Base-by-base conservation (phyloP, 129 eudicot genomes). In the Centaurea solstitialis region DNA sequence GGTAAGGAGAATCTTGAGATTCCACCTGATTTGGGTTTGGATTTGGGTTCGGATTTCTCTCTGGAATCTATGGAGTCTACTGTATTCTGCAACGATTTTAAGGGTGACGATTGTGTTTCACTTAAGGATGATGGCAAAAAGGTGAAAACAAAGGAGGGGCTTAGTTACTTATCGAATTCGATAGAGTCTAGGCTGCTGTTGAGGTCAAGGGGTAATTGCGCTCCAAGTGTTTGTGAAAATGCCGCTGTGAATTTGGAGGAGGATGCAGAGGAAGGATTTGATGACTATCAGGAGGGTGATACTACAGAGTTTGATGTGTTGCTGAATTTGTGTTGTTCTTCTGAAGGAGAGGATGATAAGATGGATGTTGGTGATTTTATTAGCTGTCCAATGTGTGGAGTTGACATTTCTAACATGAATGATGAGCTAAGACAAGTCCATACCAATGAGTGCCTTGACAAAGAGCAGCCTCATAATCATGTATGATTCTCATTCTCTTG, bases 371-470 rank as follows among this genome's bases (percentile, higher is more conserved):
- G 67, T 73, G 87, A 62, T 77, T 21, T 38, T 12, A 73, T 92
- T 70, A 77, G 73, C 23, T 96, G 99, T 73, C 99, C 99, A 0
- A 39, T 96, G 39, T 96, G 99, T 78, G 92, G 90, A 67, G 22
- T 72, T 39, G 98, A 93, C 76, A 88, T 96, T 53, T 88, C 98
- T 33, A 81, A 70, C 41, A 33, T 91, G 97, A 83, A 81, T 67
- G 93, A 89, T 72, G 92, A 89, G 13, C 9, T 78, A 23, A 85
- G 87, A 72, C 93, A 88, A 78, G 72, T 82, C 70, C 99, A 96
- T 81, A 93, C 97, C 2, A 96, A 96, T 74, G 93, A 87, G 35
- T 96, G 98, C 78, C 93, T 96, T 75, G 99, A 96, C 47, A 73
- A 86, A 80, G 83, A 83, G 75, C 83, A 84, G 69, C 68, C 39